A percentile compares a stretch with the other conserved stretches of the same genome.
phyloP scores from a whole-genome alignment of 2,329 filamentous ascomycete species.

The Aspergillus cejpii region DNA sequence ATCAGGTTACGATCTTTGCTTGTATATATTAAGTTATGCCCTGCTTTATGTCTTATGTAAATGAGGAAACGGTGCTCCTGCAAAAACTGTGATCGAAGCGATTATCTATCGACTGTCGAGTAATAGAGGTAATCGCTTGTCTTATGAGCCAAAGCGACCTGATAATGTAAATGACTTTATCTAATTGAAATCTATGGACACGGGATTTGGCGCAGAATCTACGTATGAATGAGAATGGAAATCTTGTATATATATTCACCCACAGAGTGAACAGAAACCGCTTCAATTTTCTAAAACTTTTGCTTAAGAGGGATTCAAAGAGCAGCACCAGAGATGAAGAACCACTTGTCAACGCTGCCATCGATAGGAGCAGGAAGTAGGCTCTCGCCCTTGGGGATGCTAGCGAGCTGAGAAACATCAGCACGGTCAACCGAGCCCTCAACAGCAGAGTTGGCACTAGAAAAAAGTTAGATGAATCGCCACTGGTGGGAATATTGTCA shows the following conservation, averaged over 20 bases:
- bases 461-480: constrained; percentile 6
- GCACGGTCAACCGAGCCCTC: constrained; percentile 66
- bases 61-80: too few relatives aligned
- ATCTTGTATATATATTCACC: constrained; percentile 5
- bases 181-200: too few relatives aligned
- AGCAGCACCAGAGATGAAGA: constrained; percentile 98
- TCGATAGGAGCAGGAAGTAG: constrained; percentile 83
- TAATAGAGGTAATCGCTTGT: neutral
- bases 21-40: too few relatives aligned
- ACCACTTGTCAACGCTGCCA: constrained; percentile 98
- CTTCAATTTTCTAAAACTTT: constrained; percentile 30
- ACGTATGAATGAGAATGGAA: too few relatives aligned
- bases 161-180: too few relatives aligned
- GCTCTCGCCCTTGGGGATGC: constrained; percentile 73
- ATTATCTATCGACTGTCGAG: constrained; percentile 4
- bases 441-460: constrained; percentile 73
- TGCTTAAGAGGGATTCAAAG: constrained; percentile 48
- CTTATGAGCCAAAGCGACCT: too few relatives aligned
- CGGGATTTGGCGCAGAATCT: too few relatives aligned
- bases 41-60: too few relatives aligned
- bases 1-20: constrained; percentile 9
- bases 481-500: neutral
- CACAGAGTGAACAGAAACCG: constrained; percentile 9
- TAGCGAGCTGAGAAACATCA: constrained; percentile 61
- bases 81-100: too few relatives aligned